These are phyloP conservation scores for Spizellomyces sp. DNA, from an alignment of 192 early-diverging fungal genomes.

Conservation along the genomic window DNA sequence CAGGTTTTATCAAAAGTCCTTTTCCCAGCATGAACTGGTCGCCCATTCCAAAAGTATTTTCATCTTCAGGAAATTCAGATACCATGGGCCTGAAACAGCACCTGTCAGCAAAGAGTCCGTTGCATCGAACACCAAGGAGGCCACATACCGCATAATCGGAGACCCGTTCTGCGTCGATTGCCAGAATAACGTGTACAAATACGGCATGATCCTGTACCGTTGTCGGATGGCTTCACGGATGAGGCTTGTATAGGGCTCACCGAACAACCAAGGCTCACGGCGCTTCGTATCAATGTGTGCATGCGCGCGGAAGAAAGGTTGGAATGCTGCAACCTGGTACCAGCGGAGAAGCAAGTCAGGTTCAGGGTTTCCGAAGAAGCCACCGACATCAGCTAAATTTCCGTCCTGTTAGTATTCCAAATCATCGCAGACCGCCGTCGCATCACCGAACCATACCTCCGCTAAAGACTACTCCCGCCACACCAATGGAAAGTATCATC, in stretches of 20 bases:
- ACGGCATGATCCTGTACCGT: conserved; percentile 89
- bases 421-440: not conserved
- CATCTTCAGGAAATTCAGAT: conserved; percentile 82
- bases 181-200: conserved; percentile 89
- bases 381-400: conserved; percentile 83
- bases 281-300: conserved; percentile 97
- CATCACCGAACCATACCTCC: conserved; percentile 54
- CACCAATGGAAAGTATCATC: conserved; percentile 86
- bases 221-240: conserved; percentile 80
- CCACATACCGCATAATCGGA: conserved; percentile 69
- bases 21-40: conserved; percentile 90
- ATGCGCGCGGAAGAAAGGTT: conserved; percentile 98
- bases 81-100: conserved; percentile 75
- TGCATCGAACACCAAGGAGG: not conserved
- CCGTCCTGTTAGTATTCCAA: conserved; percentile 11
- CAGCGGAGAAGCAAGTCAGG: conserved; percentile 90
- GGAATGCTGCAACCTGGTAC: conserved; percentile 94
- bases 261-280: conserved; percentile 95
- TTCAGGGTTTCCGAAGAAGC: conserved; percentile 96
- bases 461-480: conserved; percentile 85
- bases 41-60: conserved; percentile 76
- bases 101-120: not conserved
- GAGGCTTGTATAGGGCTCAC: conserved; percentile 75
- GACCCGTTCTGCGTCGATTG: conserved; percentile 72
- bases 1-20: conserved; percentile 74